Evolutionary conservation across 164 flowering plant genomes (phyloP).

Genomic region (Houttuynia cordata): DNA sequence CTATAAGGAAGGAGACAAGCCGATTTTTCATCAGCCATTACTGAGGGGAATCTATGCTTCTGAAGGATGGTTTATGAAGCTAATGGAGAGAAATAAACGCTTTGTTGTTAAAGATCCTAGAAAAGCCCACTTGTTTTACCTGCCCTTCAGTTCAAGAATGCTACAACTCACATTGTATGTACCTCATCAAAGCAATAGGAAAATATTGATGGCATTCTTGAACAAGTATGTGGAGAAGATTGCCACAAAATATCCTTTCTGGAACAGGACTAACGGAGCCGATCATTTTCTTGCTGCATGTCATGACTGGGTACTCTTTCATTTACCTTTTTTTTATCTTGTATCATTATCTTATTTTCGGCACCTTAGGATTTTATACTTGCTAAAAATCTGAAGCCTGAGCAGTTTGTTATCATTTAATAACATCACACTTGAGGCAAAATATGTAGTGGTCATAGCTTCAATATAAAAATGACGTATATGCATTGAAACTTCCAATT

Average conservation of each 20-base stretch:
- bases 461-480: neutral
- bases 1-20: conserved; percentile 9
- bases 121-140: conserved; percentile 9
- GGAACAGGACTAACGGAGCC: conserved; percentile 7
- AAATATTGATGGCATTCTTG: neutral
- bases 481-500: neutral
- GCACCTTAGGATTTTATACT: neutral
- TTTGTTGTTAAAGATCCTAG: conserved; percentile 7
- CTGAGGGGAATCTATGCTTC: conserved; percentile 6
- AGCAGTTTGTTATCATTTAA: neutral
- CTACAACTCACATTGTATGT: neutral
- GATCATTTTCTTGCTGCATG: conserved; percentile 9
- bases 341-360: neutral
- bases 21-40: conserved; percentile 6
- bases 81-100: conserved; percentile 3
- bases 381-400: neutral
- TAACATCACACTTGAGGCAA: too few species aligned
- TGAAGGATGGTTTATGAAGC: conserved; percentile 11
- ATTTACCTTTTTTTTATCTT: too few species aligned
- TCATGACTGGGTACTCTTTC: conserved; percentile 8
- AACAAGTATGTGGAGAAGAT: conserved; percentile 6
- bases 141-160: conserved; percentile 6
- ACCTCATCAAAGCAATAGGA: neutral
- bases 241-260: conserved; percentile 6
- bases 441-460: neutral